Conservation (phyloP, 345 rosid species). For the Rhodamnia argentea region DNA sequence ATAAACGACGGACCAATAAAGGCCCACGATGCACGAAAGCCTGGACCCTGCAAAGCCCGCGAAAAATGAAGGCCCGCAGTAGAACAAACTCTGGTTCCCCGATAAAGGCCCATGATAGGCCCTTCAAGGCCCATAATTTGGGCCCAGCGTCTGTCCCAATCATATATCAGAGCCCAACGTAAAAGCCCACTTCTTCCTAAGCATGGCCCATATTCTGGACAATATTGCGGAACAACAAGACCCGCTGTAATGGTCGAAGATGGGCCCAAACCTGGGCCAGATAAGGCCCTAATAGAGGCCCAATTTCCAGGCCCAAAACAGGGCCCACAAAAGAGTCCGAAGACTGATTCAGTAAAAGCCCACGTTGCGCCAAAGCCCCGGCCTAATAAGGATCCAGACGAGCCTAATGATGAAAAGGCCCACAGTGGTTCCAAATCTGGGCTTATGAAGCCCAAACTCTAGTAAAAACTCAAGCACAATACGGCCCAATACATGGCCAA, state of each 20-base stretch:
- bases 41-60: neutral
- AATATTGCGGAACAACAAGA: neutral
- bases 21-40: neutral
- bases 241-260: neutral
- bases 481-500: neutral
- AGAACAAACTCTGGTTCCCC: too few relatives aligned
- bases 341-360: too few relatives aligned
- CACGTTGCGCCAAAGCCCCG: too few relatives aligned
- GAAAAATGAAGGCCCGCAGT: neutral
- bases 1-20: neutral
- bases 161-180: too few relatives aligned
- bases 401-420: neutral
- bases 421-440: neutral
- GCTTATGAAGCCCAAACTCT: neutral
- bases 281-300: neutral
- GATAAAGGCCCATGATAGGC: too few relatives aligned
- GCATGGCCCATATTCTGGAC: too few relatives aligned
- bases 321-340: too few relatives aligned
- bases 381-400: neutral
- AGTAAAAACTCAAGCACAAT: neutral
- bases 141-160: too few relatives aligned
- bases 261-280: neutral
- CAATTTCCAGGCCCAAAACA: neutral
- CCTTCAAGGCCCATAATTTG: neutral
- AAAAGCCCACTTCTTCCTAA: too few relatives aligned